Base-by-base conservation (phyloP, 371 early-diverging fungal genomes). In the Amoeboaphelidium occidentale region DNA sequence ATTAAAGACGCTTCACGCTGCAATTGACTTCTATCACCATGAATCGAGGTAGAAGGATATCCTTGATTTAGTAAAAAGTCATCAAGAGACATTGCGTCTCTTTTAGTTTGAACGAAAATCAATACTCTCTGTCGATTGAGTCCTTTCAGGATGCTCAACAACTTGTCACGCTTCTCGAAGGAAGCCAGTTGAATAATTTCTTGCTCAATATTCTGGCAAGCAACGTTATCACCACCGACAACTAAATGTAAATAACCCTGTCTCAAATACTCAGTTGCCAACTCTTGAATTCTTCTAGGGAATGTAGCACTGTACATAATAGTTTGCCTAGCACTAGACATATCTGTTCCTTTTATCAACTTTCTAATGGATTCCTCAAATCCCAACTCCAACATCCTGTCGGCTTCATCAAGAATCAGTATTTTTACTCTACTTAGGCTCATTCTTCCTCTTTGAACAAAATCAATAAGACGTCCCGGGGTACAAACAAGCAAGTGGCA, bases 221-320 rank as follows among this genome's bases (percentile, higher is more conserved):
- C 86, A 43, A 83, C 84, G 25, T 91, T 93, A 26, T 92, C 93
- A 50, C 89, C 79, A 45, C 94, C 97, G 32, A 96, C 87, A 23
- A 84, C 74, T 46, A 93, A 61, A 63, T 88, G 89, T 47, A 93
- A 69, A 64, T 89, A 89, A 53, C 91, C 82, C 27, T 79, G 74
- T 51, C 91, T 64, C 61, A 92, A 93, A 63, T 90, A 93, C 39
- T 84, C 74, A 17, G 51, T 42, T 12, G 97, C 97, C 23, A 96
- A 71, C 49, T 69, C 63, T 61, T 92, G 93, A 56, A 96, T 90
- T 51, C 89, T 82, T 43, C 79, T 77, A 13, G 97, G 93, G 72
- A 91, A 96, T 10, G 97, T 96, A 28, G 97, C 97, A 21, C 87
- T 86, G 66, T 87, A 96, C 84, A 96, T 82, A 58, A 96, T 83